Percentiles rank a stretch among this genome's conserved stretches.
Conservation (phyloP, 1,284 basidiomycete genomes). For the Moesziomyces aphidis region DNA sequence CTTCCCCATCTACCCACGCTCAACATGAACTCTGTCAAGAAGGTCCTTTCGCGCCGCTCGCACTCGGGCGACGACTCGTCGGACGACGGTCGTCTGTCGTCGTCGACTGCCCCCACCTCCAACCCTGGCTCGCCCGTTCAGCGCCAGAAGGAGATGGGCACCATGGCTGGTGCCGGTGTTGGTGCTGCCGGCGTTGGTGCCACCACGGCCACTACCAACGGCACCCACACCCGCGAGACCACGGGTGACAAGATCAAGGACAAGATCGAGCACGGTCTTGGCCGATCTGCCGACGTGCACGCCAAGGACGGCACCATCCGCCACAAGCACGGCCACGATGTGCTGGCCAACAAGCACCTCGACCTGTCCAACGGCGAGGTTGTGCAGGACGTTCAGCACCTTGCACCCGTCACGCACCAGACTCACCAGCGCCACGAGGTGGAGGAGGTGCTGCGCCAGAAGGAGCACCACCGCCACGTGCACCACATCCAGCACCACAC, state of each 20-base stretch:
- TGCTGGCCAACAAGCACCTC: slow-evolving; percentile 40
- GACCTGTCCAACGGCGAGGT: slow-evolving; percentile 61
- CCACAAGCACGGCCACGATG: slow-evolving; percentile 50
- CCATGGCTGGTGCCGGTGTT: slow-evolving; percentile 12
- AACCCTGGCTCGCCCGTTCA: slow-evolving; percentile 31
- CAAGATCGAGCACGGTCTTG: slow-evolving; percentile 48
- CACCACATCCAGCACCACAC: slow-evolving; percentile 68
- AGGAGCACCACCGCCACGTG: slow-evolving; percentile 66
- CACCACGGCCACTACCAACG: slow-evolving; percentile 11
- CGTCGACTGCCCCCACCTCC: slow-evolving; percentile 40
- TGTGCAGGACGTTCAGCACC: slow-evolving; percentile 67
- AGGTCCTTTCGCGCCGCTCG: slow-evolving; percentile 42
- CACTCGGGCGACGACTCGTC: slow-evolving; percentile 39
- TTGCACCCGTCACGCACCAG: slow-evolving; percentile 63
- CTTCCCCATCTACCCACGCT: neutral
- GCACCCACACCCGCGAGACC: slow-evolving; percentile 6
- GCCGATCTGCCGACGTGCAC: slow-evolving; percentile 44
- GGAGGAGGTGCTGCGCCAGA: slow-evolving; percentile 66
- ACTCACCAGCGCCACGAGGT: slow-evolving; percentile 66
- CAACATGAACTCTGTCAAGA: slow-evolving; percentile 51
- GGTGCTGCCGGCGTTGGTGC: slow-evolving; percentile 3
- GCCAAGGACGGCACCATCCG: slow-evolving; percentile 42
- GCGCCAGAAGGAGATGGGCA: slow-evolving; percentile 24
- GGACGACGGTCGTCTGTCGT: slow-evolving; percentile 29
- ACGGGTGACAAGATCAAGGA: slow-evolving; percentile 31